Base-by-base conservation (phyloP, 2,329 filamentous ascomycete genomes). In the Alternaria arbusti region DNA sequence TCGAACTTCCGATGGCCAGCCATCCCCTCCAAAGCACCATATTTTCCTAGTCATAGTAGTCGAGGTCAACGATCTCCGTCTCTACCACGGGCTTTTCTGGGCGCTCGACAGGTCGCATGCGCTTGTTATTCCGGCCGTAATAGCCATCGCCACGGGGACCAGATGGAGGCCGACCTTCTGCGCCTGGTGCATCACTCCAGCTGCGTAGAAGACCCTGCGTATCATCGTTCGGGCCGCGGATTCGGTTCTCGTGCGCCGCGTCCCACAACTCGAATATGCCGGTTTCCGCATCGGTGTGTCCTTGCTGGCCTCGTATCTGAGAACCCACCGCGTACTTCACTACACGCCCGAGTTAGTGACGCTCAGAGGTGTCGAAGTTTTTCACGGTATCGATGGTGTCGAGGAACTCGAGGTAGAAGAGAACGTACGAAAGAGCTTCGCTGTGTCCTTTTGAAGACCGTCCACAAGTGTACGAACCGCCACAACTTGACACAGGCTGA, bases 401-500 rank as follows among this genome's bases (percentile, higher is more conserved):
- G 28, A 30, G 10, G 28, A 30, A 11, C 12, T 12, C 2, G 15
- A 15, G 5, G 6, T 17, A 11, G 8, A 13, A 17, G 43, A 17
- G 13, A 15, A 66, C 67, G 20, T 58, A 77, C 74, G 23, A 7
- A 75, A 68, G 4, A 77, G 52, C 12, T 66, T 58, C 0, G 67
- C 70, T 0, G 66, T 68, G n/a, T 77, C 74, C 12, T 61, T 67
- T 5, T 72, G 66, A 1, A 77, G 64, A 2, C 67, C 59, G 9
- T 68, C 51, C 2, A 74, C 72, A 4, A 77, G 58, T 0, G 50
- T 51, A 13, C 67, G 65, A 3, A 65, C 63, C 1, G 72, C 72
- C 64, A 91, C 88, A 26, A 98, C 90, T 0, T 91, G 93, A 28
- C 94, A 87, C 4, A 86, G 85, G 70, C 88, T 86, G 59, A 97